phyloP scores from a whole-genome alignment of 139 green algal species.

The Micromonas pusilla region DNA sequence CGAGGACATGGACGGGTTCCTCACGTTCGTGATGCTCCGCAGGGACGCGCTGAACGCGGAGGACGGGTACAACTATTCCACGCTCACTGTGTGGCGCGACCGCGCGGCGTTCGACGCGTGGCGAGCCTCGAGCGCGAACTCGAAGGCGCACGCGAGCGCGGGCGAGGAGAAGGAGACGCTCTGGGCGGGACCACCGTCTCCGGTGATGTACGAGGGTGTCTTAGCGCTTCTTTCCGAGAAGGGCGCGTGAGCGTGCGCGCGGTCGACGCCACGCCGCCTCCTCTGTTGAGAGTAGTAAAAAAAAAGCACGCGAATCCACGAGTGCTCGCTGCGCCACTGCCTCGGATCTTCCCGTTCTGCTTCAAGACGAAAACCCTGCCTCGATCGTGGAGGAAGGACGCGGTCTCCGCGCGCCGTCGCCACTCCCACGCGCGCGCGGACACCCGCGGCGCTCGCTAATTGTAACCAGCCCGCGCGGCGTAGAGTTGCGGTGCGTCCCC shows the following conservation, averaged over 20 bases:
- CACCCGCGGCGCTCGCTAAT: too few relatives aligned
- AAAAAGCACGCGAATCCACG: too few relatives aligned
- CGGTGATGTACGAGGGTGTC: slow-evolving; percentile 11
- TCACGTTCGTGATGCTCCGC: slow-evolving; percentile 22
- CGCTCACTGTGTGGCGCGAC: slow-evolving; percentile 27
- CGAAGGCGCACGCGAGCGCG: slow-evolving; percentile 1
- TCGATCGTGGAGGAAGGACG: too few relatives aligned
- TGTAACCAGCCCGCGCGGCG: too few relatives aligned
- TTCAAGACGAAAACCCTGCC: too few relatives aligned
- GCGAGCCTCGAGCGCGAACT: background rate
- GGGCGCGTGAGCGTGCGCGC: background rate
- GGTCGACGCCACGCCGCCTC: too few relatives aligned
- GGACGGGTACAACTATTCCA: slow-evolving; percentile 36
- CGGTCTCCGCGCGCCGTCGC: too few relatives aligned
- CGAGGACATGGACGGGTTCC: slow-evolving; percentile 21
- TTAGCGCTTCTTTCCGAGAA: slow-evolving; percentile 2
- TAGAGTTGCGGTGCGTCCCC: background rate
- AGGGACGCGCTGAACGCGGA: slow-evolving; percentile 22
- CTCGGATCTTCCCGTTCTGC: too few relatives aligned
- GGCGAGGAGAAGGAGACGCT: background rate
- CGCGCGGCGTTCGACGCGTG: slow-evolving; percentile 9
- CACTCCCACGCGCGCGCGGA: too few relatives aligned
- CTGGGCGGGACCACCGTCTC: background rate
- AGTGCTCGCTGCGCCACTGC: too few relatives aligned
- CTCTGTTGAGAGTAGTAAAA: too few relatives aligned